phyloP scores from a whole-genome alignment of 2,329 filamentous ascomycete species.

The Hymenoscyphus repandus region DNA sequence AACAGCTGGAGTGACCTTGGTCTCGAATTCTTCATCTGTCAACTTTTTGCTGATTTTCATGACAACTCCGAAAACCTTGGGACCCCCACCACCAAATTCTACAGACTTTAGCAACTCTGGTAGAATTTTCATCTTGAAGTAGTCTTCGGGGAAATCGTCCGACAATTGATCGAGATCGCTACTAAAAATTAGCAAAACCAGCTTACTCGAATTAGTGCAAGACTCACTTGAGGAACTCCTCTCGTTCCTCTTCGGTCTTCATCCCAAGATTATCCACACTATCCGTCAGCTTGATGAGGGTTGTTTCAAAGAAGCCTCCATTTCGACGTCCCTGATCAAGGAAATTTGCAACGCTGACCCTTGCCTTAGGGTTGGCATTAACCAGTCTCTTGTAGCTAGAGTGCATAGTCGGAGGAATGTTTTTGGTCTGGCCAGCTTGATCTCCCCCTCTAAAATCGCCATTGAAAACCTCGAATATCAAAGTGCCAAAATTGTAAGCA shows the following conservation, averaged over 20 bases:
- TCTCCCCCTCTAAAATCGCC: slow-evolving; percentile 71
- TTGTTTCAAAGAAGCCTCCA: slow-evolving; percentile 87
- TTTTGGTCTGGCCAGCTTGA: slow-evolving; percentile 79
- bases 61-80: slow-evolving; percentile 81
- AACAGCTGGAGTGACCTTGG: slow-evolving; percentile 76
- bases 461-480: slow-evolving; percentile 91
- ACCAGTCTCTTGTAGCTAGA: slow-evolving; percentile 85
- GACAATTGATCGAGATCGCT: slow-evolving; percentile 77
- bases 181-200: slow-evolving; percentile 14
- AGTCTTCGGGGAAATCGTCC: slow-evolving; percentile 95
- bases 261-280: slow-evolving; percentile 89
- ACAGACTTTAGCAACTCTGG: slow-evolving; percentile 96
- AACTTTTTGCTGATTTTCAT: slow-evolving; percentile 89
- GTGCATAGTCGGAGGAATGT: slow-evolving; percentile 82
- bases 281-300: slow-evolving; percentile 86
- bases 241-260: slow-evolving; percentile 78
- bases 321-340: slow-evolving; percentile 79
- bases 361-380: slow-evolving; percentile 82
- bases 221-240: slow-evolving; percentile 69
- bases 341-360: slow-evolving; percentile 79
- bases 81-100: slow-evolving; percentile 94
- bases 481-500: slow-evolving; percentile 76
- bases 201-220: slow-evolving; percentile 18
- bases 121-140: slow-evolving; percentile 94
- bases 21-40: slow-evolving; percentile 82